phyloP scores from a whole-genome alignment of 2,329 filamentous ascomycete species.

The Huntiella moniliformis region DNA sequence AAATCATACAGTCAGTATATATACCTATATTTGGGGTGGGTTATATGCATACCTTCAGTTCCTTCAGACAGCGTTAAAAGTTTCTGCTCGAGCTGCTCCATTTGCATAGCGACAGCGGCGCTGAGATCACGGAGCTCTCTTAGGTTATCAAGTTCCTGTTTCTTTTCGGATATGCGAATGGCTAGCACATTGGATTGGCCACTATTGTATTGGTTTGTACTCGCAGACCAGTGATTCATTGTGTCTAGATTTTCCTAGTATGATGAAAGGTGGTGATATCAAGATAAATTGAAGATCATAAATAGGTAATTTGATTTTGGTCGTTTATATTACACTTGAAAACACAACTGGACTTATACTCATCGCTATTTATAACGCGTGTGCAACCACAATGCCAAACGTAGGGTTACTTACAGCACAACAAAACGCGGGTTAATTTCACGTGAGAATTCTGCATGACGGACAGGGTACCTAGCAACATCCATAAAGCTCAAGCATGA shows the following conservation, averaged over 20 bases:
- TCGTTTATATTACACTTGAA: neutral
- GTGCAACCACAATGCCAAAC: neutral
- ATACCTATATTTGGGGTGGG: neutral
- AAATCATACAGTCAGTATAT: neutral
- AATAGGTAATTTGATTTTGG: neutral
- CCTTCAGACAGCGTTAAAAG: conserved; percentile 60
- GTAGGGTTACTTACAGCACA: neutral
- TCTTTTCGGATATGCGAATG: conserved; percentile 69
- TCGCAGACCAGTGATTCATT: conserved; percentile 14
- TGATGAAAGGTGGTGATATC: too few relatives aligned
- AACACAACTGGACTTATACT: neutral
- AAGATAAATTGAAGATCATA: too few relatives aligned
- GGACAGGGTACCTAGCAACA: conserved; percentile 1
- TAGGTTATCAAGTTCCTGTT: conserved; percentile 60
- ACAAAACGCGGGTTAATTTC: neutral
- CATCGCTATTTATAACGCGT: neutral
- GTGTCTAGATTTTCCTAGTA: too few relatives aligned
- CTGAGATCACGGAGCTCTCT: conserved; percentile 63
- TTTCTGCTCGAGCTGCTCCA: conserved; percentile 66
- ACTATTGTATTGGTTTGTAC: conserved; percentile 30
- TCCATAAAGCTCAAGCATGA: conserved; percentile 1
- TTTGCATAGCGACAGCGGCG: conserved; percentile 58
- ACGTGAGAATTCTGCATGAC: neutral
- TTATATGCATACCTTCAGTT: conserved; percentile 44
- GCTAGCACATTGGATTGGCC: conserved; percentile 52